A percentile compares a stretch with the other conserved stretches of the same genome.
These are phyloP conservation scores for Venturia oleaginea DNA, from an alignment of 2,329 filamentous ascomycete species.

Conservation along the genomic window DNA sequence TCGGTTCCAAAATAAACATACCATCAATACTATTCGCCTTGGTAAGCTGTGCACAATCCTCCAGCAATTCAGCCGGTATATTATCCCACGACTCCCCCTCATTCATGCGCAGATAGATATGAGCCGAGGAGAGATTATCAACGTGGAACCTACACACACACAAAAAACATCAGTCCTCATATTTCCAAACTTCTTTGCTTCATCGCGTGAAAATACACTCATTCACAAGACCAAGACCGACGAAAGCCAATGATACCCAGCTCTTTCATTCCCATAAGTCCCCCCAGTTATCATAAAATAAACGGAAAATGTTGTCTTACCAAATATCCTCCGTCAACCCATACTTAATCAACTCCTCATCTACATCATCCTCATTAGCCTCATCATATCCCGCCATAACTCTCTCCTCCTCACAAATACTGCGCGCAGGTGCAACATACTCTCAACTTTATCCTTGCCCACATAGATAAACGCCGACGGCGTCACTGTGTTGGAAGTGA, in stretches of 20 bases:
- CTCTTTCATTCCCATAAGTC: neutral
- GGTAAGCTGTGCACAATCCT: conserved; percentile 90
- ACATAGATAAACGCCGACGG: conserved; percentile 88
- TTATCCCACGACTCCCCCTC: conserved; percentile 76
- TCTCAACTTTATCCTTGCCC: conserved; percentile 98
- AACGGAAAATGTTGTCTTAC: conserved; percentile 38
- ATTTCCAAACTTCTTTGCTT: neutral
- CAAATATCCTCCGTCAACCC: conserved; percentile 95
- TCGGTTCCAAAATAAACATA: conserved; percentile 21
- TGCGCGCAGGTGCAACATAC: no score
- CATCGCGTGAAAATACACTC: no score
- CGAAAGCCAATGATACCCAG: no score
- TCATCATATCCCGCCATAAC: no score
- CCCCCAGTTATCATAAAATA: neutral
- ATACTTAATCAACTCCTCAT: conserved; percentile 91
- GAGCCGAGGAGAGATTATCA: conserved; percentile 92
- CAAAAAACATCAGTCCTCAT: neutral
- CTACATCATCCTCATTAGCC: conserved; percentile 39
- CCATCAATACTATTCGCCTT: conserved; percentile 99
- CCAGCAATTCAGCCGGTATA: conserved; percentile 65
- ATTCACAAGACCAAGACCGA: neutral
- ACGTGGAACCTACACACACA: conserved; percentile 65
- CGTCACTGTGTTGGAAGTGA: conserved; percentile 73
- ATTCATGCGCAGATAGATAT: conserved; percentile 83
- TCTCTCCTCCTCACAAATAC: no score